A percentile compares a stretch with the other conserved stretches of the same genome.
Evolutionary conservation across 495 filamentous ascomycete species (phyloP).

Genomic region (Penicillium ochrochloron): DNA sequence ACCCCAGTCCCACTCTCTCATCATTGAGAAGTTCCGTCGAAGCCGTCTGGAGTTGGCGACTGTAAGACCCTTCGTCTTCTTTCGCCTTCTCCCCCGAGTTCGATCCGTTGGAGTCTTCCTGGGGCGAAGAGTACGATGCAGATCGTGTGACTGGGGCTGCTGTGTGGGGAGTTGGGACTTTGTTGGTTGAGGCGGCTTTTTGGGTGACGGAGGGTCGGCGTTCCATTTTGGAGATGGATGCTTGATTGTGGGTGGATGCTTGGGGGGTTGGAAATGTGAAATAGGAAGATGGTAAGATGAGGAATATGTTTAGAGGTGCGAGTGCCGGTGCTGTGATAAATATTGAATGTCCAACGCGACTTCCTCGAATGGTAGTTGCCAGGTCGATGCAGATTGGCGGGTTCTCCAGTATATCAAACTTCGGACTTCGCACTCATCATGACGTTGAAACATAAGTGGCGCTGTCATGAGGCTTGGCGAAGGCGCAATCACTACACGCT

Average conservation of each 20-base stretch:
- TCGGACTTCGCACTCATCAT: background rate
- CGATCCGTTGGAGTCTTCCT: background rate
- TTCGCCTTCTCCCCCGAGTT: background rate
- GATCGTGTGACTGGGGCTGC: constrained; percentile 9
- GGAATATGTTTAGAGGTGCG: background rate
- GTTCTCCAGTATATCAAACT: constrained; percentile 1
- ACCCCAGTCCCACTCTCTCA: constrained; percentile 13
- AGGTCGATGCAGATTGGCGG: background rate
- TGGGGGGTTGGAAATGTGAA: background rate
- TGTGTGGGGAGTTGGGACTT: constrained; percentile 8
- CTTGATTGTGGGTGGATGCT: background rate
- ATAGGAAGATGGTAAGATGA: background rate
- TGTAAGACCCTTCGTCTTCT: background rate
- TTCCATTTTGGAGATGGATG: background rate
- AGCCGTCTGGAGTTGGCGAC: constrained; percentile 10
- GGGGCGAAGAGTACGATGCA: background rate
- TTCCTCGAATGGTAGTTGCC: background rate
- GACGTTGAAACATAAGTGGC: constrained; percentile 5
- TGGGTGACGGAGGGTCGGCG: constrained; percentile 1
- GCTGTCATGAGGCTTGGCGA: background rate
- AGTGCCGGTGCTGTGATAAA: background rate
- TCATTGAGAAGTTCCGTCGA: constrained; percentile 20
- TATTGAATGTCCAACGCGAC: background rate
- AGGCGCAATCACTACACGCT: background rate
- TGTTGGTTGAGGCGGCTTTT: constrained; percentile 16